Conservation (phyloP, 73 alveolate genomes). For the Stentor coeruleus region DNA sequence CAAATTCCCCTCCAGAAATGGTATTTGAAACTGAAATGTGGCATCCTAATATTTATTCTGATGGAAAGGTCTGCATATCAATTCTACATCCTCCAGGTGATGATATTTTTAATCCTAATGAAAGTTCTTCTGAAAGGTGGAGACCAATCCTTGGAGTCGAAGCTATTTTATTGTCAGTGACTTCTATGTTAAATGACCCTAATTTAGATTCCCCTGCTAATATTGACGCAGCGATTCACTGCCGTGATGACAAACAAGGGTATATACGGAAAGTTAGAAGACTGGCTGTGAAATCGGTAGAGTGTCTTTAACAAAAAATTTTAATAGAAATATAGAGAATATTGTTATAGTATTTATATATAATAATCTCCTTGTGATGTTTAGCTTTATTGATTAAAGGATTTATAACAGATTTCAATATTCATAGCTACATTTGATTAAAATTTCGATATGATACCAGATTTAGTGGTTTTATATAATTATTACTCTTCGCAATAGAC, state of each 20-base stretch:
- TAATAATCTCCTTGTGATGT: too few species aligned
- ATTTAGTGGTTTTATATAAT: too few species aligned
- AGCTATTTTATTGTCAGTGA: constrained; percentile 77
- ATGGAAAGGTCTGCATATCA: constrained; percentile 63
- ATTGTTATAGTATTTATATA: too few species aligned
- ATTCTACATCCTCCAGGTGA: too few species aligned
- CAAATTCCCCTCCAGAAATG: constrained; percentile 91
- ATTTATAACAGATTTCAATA: too few species aligned
- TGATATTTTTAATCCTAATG: too few species aligned
- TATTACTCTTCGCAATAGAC: too few species aligned
- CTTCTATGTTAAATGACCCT: constrained; percentile 85
- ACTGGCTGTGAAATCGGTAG: constrained; percentile 67
- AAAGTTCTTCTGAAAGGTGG: constrained; percentile 97
- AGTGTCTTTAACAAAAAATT: constrained; percentile 66
- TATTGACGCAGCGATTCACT: constrained; percentile 78
- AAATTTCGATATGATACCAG: too few species aligned
- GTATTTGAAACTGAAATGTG: constrained; percentile 89
- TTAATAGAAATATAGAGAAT: too few species aligned
- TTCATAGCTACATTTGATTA: too few species aligned
- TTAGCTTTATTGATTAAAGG: too few species aligned
- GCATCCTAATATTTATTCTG: constrained; percentile 78
- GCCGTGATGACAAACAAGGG: constrained; percentile 41
- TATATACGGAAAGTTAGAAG: not conserved
- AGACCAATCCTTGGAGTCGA: constrained; percentile 87
- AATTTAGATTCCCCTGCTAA: constrained; percentile 89